Conservation (phyloP, 257 asterid species). For the Jasminum sambac region DNA sequence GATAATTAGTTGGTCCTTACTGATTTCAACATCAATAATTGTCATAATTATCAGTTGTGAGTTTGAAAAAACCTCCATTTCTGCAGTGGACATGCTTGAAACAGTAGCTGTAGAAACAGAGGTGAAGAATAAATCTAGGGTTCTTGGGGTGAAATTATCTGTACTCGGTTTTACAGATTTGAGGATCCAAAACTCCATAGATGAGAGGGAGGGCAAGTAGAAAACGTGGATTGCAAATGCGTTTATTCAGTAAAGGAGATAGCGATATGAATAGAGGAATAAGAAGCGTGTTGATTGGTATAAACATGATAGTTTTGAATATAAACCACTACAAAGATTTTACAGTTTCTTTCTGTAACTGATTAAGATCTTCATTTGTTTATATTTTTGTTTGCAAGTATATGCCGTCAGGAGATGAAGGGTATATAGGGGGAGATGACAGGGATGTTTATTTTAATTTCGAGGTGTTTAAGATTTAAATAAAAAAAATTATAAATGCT, state of each 20-base stretch:
- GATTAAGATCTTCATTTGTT: neutral
- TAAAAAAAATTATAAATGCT: no score
- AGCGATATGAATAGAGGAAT: neutral
- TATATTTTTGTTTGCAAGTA: neutral
- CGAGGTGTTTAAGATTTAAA: no score
- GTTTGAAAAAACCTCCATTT: slow-evolving; percentile 74
- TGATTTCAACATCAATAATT: no score
- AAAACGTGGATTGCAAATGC: slow-evolving; percentile 29
- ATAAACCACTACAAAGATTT: neutral
- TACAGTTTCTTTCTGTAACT: slow-evolving; percentile 1
- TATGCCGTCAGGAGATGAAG: neutral
- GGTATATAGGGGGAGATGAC: neutral
- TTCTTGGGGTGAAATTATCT: slow-evolving; percentile 22
- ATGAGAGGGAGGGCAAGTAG: slow-evolving; percentile 48
- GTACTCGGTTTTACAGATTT: slow-evolving; percentile 37
- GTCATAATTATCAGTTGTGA: slow-evolving; percentile 52
- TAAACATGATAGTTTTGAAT: neutral
- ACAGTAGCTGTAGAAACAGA: slow-evolving; percentile 63
- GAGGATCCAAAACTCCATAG: slow-evolving; percentile 41
- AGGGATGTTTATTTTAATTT: no score
- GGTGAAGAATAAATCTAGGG: slow-evolving; percentile 58
- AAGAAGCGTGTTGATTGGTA: neutral
- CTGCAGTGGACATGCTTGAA: slow-evolving; percentile 68
- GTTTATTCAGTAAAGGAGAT: slow-evolving; percentile 21
- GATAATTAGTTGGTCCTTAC: no score